Evolutionary conservation across 352 stramenopile species (phyloP).

Genomic region (Thraustochytrium sp.): DNA sequence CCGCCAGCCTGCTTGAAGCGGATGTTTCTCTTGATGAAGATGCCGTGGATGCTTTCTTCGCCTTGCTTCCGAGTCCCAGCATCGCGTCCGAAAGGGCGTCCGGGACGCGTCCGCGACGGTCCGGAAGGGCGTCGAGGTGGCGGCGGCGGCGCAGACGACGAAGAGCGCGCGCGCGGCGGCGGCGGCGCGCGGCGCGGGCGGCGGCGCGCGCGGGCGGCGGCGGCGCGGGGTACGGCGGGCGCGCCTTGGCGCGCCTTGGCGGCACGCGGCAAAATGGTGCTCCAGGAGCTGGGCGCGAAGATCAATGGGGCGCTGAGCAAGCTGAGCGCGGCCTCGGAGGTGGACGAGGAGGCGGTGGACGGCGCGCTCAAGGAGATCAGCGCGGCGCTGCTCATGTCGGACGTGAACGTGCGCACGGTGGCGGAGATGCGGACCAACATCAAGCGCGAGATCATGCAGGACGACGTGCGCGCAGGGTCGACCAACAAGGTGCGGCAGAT

Average conservation of each 20-base stretch:
- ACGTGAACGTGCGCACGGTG: conserved; percentile 77
- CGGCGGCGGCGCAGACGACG: not conserved
- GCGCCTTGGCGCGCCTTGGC: too few species aligned
- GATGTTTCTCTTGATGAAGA: not conserved
- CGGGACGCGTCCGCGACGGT: not conserved
- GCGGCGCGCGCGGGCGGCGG: too few species aligned
- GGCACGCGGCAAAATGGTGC: conserved; percentile 73
- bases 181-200: too few species aligned
- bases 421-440: conserved; percentile 77
- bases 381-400: conserved; percentile 74
- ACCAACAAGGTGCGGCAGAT: conserved; percentile 76
- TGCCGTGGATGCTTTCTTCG: not conserved
- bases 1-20: too few species aligned
- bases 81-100: not conserved
- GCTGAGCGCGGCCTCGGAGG: conserved; percentile 73
- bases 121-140: too few species aligned
- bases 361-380: conserved; percentile 81
- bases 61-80: not conserved
- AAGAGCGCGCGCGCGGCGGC: not conserved
- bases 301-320: conserved; percentile 73
- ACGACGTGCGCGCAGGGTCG: conserved; percentile 53
- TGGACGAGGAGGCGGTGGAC: conserved; percentile 81
- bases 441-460: conserved; percentile 53
- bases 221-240: too few species aligned
- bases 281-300: conserved; percentile 75